Conservation (phyloP, 164 flowering plant species). For the Sextonia rubra region DNA sequence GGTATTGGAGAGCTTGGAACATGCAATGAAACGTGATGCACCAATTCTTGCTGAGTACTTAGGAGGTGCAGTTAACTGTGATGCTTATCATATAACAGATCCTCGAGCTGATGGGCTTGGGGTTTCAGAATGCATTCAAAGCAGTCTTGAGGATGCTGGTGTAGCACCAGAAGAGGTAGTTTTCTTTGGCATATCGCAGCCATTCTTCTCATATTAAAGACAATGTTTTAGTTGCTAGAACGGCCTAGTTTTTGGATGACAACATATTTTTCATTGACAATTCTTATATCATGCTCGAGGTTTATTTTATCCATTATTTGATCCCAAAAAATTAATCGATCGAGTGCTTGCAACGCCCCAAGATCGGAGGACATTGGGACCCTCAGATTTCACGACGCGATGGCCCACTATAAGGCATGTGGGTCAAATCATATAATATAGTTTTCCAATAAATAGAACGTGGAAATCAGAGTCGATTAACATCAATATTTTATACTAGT, state of each 20-base stretch:
- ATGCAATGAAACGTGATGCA: conserved; percentile 87
- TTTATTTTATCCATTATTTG: too few relatives aligned
- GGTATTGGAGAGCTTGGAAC: conserved; percentile 95
- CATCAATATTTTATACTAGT: too few relatives aligned
- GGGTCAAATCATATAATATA: too few relatives aligned
- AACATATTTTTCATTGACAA: background rate
- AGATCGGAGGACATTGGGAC: too few relatives aligned
- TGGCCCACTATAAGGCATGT: too few relatives aligned
- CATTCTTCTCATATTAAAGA: too few relatives aligned
- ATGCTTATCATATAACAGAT: conserved; percentile 98
- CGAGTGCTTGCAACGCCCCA: too few relatives aligned
- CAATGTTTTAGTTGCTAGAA: background rate
- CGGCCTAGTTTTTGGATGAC: background rate
- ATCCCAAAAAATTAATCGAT: too few relatives aligned
- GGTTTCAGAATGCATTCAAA: conserved; percentile 84
- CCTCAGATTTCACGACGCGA: too few relatives aligned
- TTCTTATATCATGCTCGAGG: background rate
- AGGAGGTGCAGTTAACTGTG: conserved; percentile 54
- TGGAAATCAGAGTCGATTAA: too few relatives aligned
- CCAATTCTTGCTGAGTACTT: conserved; percentile 82
- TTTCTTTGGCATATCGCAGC: background rate
- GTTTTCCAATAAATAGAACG: too few relatives aligned
- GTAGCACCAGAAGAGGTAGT: conserved; percentile 93
- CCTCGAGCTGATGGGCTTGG: conserved; percentile 97
- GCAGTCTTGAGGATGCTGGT: conserved; percentile 85